Evolutionary conservation across 2,329 filamentous ascomycete species (phyloP).

Genomic region (Alternaria infectoria): DNA sequence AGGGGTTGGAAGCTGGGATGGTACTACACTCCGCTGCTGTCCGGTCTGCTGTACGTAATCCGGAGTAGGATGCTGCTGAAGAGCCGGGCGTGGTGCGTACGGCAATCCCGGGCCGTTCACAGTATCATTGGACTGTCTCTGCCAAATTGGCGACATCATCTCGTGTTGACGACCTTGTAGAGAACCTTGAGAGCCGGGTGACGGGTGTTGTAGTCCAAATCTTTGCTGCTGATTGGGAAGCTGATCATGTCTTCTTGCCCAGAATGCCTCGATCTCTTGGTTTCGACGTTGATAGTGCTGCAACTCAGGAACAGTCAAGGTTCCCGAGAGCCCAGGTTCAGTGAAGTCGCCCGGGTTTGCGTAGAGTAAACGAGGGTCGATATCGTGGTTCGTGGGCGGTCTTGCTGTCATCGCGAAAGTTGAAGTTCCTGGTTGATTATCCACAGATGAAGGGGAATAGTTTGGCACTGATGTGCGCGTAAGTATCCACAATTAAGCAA

Average conservation of each 20-base stretch:
- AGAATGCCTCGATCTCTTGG: not conserved
- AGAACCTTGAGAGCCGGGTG: not conserved
- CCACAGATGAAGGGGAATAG: not conserved
- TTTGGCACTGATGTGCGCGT: not conserved
- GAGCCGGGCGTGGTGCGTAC: not conserved
- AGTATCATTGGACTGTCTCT: not conserved
- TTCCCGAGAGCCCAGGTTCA: not conserved
- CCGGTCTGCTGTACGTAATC: not conserved
- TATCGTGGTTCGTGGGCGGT: not conserved
- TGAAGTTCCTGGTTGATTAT: not conserved
- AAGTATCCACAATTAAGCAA: not conserved
- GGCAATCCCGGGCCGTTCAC: not conserved
- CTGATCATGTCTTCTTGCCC: not conserved
- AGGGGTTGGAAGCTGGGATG: not conserved
- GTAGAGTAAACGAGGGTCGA: conserved; percentile 18
- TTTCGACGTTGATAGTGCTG: conserved; percentile 13
- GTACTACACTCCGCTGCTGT: not conserved
- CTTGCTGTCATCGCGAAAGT: too few relatives aligned
- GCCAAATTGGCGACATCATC: not conserved
- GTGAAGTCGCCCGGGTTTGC: conserved; percentile 15
- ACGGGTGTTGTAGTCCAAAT: not conserved
- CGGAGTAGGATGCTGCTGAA: not conserved
- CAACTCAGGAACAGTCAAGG: conserved; percentile 7
- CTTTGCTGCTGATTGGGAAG: not conserved
- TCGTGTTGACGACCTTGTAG: not conserved